Evolutionary conservation across 306 rosid species (phyloP).

Genomic region (Potentilla sterilis): DNA sequence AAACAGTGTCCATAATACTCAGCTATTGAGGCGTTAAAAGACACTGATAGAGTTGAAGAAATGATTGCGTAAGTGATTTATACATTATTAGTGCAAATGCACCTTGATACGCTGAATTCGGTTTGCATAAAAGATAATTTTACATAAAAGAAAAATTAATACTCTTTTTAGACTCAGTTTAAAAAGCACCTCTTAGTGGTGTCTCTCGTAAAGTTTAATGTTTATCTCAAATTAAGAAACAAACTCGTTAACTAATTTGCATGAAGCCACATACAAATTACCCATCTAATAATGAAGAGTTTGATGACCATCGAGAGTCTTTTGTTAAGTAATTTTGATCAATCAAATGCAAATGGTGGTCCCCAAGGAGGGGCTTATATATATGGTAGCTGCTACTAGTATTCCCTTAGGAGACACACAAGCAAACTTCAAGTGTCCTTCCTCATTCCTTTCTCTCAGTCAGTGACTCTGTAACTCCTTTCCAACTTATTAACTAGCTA

Average conservation of each 20-base stretch:
- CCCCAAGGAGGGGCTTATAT: not conserved
- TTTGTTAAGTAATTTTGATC: not conserved
- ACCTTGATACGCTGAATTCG: no score
- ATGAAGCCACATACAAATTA: not conserved
- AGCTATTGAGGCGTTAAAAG: no score
- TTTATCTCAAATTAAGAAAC: no score
- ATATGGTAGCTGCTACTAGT: not conserved
- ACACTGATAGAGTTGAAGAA: no score
- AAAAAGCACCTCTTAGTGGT: no score
- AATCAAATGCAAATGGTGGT: not conserved
- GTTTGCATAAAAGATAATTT: no score
- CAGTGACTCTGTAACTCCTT: not conserved
- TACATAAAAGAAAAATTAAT: no score
- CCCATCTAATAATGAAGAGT: not conserved
- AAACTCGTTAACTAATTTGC: not conserved
- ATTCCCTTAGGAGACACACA: not conserved
- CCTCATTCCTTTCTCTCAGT: not conserved
- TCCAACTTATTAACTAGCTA: not conserved
- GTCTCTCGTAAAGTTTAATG: not conserved
- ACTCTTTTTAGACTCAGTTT: no score
- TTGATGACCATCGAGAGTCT: not conserved
- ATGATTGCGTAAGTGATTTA: no score
- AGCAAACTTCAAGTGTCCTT: conserved; percentile 2
- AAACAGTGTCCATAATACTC: no score
- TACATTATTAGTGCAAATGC: no score